Conservation (phyloP, 208 protist genomes). For the Trypanosoma lewisi region DNA sequence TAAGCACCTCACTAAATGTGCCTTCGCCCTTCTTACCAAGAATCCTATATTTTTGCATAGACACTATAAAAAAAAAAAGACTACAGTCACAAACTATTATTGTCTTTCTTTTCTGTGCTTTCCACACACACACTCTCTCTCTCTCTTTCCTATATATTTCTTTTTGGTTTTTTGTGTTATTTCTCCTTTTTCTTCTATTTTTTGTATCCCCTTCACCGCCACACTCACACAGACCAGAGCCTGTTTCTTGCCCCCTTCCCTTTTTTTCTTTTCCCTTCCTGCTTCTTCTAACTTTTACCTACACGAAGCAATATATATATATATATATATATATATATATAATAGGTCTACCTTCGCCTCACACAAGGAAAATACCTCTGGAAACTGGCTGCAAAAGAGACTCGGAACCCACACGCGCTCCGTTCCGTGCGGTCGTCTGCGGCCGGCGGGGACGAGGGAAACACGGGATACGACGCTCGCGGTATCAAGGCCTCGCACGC, state of each 20-base stretch:
- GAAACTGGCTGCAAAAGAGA: too few relatives aligned
- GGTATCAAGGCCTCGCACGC: too few relatives aligned
- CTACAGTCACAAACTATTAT: slow-evolving; percentile 13
- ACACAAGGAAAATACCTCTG: too few relatives aligned
- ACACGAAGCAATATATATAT: neutral
- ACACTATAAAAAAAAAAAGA: slow-evolving; percentile 16
- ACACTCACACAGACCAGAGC: neutral
- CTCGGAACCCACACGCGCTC: too few relatives aligned
- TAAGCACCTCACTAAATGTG: slow-evolving; percentile 97
- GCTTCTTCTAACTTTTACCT: neutral
- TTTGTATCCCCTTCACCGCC: neutral
- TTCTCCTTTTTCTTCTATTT: neutral
- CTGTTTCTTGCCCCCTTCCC: neutral
- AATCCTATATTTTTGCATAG: slow-evolving; percentile 93
- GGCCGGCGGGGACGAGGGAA: too few relatives aligned
- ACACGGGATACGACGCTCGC: too few relatives aligned
- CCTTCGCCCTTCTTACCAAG: slow-evolving; percentile 97
- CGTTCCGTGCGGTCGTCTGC: too few relatives aligned
- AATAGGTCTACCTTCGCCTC: neutral
- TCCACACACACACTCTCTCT: neutral
- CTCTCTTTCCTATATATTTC: neutral
- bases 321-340: neutral
- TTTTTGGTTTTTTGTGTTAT: slow-evolving; percentile 5
- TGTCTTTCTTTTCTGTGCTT: neutral
- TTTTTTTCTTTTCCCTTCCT: slow-evolving; percentile 1